A percentile compares a stretch with the other conserved stretches of the same genome.
These are phyloP conservation scores for Tolypocladium sp. DNA, from an alignment of 2,329 filamentous ascomycete species.

Conservation along the genomic window DNA sequence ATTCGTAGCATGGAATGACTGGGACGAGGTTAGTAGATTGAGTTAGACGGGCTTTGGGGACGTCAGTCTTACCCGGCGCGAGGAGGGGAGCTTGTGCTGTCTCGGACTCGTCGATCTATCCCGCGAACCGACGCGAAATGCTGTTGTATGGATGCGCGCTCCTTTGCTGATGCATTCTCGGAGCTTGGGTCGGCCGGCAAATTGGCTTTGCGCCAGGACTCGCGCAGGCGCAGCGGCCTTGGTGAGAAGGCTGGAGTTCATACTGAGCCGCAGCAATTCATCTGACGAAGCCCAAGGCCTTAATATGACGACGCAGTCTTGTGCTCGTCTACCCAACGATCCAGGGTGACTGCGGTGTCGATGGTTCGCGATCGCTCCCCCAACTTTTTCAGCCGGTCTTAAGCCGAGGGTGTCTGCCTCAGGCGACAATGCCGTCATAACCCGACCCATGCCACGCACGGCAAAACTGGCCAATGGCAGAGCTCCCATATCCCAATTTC, in stretches of 20 bases:
- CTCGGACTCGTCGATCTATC: constrained; percentile 11
- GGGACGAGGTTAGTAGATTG: not conserved
- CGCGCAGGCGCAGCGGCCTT: constrained; percentile 38
- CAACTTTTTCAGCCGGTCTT: constrained; percentile 18
- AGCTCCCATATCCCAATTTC: not conserved
- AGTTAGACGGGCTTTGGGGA: not conserved
- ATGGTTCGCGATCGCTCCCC: constrained; percentile 1
- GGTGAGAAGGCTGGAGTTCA: constrained; percentile 38
- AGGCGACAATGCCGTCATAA: constrained; percentile 20
- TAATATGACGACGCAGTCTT: not conserved
- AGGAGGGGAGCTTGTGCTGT: constrained; percentile 7
- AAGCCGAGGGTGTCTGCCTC: constrained; percentile 14
- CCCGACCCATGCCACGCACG: constrained; percentile 5
- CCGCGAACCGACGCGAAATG: constrained; percentile 10
- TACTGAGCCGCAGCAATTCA: constrained; percentile 22
- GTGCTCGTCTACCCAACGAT: not conserved
- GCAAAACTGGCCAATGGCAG: not conserved
- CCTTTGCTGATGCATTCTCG: constrained; percentile 28
- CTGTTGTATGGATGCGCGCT: constrained; percentile 23
- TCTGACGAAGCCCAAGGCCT: constrained; percentile 9
- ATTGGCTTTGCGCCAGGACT: constrained; percentile 33
- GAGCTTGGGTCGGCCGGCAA: constrained; percentile 28
- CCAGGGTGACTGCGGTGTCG: not conserved
- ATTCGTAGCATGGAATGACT: constrained; percentile 55
- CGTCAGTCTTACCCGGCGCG: constrained; percentile 18